These are phyloP conservation scores for Aspergillus bridgeri DNA, from an alignment of 495 filamentous ascomycete genomes.

Conservation along the genomic window DNA sequence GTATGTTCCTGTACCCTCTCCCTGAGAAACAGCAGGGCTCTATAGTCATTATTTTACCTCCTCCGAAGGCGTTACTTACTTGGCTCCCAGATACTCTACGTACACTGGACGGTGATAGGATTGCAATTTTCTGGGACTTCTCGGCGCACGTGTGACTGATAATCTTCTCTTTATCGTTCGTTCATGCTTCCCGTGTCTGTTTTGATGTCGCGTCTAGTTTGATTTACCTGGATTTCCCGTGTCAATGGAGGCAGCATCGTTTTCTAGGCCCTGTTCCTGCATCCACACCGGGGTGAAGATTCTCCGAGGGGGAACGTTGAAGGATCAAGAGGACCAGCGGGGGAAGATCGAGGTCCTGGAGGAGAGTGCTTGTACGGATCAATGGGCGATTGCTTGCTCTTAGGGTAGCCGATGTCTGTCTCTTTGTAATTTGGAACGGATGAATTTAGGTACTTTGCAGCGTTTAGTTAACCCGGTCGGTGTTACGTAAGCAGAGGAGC, in stretches of 20 bases:
- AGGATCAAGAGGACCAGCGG: no score
- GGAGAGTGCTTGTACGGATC: not conserved
- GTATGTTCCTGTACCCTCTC: constrained; percentile 40
- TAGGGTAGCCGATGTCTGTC: no score
- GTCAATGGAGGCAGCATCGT: not conserved
- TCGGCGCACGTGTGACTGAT: constrained; percentile 38
- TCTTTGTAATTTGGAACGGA: not conserved
- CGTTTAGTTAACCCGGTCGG: no score
- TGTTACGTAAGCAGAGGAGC: no score
- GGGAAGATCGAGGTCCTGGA: not conserved
- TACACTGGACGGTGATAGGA: constrained; percentile 46
- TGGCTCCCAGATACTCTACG: constrained; percentile 35
- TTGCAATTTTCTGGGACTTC: constrained; percentile 26
- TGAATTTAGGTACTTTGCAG: no score
- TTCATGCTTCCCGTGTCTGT: constrained; percentile 17
- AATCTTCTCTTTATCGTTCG: constrained; percentile 21
- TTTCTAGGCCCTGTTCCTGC: not conserved
- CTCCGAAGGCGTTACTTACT: not conserved
- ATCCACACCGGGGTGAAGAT: not conserved
- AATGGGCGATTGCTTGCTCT: not conserved
- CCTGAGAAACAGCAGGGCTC: not conserved
- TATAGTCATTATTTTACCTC: constrained; percentile 3
- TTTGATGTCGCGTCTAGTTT: not conserved
- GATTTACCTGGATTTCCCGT: not conserved
- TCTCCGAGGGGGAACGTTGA: no score